Evolutionary conservation across 139 green algal genomes (phyloP).

Genomic region (Chara braunii): DNA sequence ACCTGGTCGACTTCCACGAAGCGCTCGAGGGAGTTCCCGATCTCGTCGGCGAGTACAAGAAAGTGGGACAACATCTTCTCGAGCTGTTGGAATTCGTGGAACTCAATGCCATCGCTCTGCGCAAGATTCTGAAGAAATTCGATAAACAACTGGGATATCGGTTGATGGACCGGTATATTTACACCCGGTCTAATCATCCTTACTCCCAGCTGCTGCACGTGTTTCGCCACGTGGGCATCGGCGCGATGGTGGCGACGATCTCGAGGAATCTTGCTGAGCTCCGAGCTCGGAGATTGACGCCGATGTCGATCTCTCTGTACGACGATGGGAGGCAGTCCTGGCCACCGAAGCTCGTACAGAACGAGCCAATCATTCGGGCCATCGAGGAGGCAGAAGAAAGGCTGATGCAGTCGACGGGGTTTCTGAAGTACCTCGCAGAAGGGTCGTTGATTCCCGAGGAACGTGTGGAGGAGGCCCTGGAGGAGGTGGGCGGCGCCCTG

Average conservation of each 20-base stretch:
- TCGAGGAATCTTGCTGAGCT: constrained; percentile 26
- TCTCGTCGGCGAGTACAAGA: constrained; percentile 15
- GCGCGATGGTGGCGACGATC: constrained; percentile 35
- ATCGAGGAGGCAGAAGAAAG: not conserved
- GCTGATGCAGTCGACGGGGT: not conserved
- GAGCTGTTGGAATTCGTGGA: constrained; percentile 36
- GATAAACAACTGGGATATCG: constrained; percentile 25
- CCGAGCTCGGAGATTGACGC: not conserved
- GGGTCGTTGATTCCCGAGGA: not conserved
- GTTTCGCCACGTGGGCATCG: constrained; percentile 31
- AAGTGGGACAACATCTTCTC: constrained; percentile 26
- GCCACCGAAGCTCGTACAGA: too few relatives aligned
- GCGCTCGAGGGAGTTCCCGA: not conserved
- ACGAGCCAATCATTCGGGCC: constrained; percentile 20
- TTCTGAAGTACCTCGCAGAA: not conserved
- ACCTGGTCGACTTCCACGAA: too few relatives aligned
- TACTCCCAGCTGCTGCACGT: constrained; percentile 41
- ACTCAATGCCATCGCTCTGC: constrained; percentile 34
- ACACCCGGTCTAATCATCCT: constrained; percentile 12
- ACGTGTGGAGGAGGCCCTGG: too few relatives aligned
- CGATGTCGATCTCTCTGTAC: not conserved
- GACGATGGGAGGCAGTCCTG: too few relatives aligned
- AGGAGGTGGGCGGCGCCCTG: too few relatives aligned
- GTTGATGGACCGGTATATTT: constrained; percentile 17
- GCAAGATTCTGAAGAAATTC: constrained; percentile 46